These are phyloP conservation scores for Prunus fruticosa DNA, from an alignment of 306 rosid species.

Conservation along the genomic window DNA sequence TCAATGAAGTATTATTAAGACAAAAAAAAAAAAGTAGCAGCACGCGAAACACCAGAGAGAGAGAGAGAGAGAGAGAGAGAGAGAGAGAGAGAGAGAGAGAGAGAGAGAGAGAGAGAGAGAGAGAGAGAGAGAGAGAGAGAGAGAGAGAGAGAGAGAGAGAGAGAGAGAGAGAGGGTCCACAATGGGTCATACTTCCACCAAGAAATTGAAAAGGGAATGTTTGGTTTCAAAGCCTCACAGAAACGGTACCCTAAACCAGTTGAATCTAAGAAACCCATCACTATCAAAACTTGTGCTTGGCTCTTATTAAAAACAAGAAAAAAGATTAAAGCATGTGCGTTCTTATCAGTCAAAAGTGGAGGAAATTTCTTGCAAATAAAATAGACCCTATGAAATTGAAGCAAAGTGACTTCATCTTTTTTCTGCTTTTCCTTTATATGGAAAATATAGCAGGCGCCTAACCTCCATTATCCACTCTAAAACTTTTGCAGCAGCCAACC, in stretches of 20 bases:
- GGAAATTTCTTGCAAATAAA: background rate
- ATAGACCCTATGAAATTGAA: background rate
- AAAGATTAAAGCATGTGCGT: slow-evolving; percentile 23
- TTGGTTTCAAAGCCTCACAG: background rate
- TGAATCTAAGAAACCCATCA: background rate
- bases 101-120: background rate
- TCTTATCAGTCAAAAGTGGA: slow-evolving; percentile 19
- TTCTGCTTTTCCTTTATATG: background rate
- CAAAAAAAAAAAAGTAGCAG: too few species aligned
- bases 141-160: background rate
- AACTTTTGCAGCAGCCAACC: slow-evolving; percentile 6
- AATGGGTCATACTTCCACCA: slow-evolving; percentile 15
- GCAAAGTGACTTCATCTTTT: slow-evolving; percentile 10
- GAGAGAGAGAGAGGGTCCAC: slow-evolving; percentile 3
- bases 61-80: background rate
- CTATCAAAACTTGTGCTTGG: slow-evolving; percentile 14
- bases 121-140: background rate
- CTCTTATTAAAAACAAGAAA: background rate
- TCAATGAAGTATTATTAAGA: too few species aligned
- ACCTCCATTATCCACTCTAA: slow-evolving; percentile 11
- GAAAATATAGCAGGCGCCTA: slow-evolving; percentile 25
- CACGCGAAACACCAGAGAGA: too few species aligned
- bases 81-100: background rate
- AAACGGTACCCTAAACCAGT: background rate
- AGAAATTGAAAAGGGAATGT: background rate